Conservation (phyloP, 768 basidiomycete species). For the Suillus fuscotomentosus region DNA sequence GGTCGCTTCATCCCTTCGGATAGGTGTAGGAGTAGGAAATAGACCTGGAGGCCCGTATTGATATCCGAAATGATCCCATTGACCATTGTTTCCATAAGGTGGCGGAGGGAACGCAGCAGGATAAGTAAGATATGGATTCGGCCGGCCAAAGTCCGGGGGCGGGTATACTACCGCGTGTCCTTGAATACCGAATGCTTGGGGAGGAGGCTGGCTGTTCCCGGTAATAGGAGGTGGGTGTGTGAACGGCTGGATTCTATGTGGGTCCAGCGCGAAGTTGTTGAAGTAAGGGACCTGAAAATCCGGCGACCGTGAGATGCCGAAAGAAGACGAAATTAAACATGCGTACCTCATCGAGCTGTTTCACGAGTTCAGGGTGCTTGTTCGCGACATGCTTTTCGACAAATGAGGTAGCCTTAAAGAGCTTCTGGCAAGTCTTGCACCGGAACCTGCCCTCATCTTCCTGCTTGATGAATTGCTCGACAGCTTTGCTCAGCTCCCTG, state of each 20-base stretch:
- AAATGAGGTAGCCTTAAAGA: conserved; percentile 96
- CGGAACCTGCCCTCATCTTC: conserved; percentile 97
- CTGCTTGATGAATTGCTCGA: conserved; percentile 83
- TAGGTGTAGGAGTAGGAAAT: conserved; percentile 36
- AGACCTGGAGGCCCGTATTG: conserved; percentile 36
- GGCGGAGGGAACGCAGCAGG: conserved; percentile 34
- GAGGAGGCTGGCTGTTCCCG: conserved; percentile 74
- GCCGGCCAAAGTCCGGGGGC: conserved; percentile 41
- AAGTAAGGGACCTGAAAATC: conserved; percentile 73
- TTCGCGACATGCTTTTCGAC: conserved; percentile 97
- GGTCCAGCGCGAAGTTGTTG: conserved; percentile 96
- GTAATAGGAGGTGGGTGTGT: conserved; percentile 68
- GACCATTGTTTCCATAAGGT: conserved; percentile 37
- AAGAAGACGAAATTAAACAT: conserved; percentile 8
- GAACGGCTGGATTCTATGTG: conserved; percentile 87
- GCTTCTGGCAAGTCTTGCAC: conserved; percentile 94
- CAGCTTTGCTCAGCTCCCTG: conserved; percentile 80
- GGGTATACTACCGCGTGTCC: conserved; percentile 50
- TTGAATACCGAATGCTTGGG: conserved; percentile 83
- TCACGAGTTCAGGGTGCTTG: conserved; percentile 88
- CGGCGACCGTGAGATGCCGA: conserved; percentile 16
- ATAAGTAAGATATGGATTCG: conserved; percentile 38
- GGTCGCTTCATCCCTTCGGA: conserved; percentile 57
- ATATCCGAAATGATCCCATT: conserved; percentile 48
- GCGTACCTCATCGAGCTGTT: conserved; percentile 80